These are phyloP conservation scores for Lavandula angustifolia DNA, from an alignment of 257 asterid genomes.

Conservation along the genomic window DNA sequence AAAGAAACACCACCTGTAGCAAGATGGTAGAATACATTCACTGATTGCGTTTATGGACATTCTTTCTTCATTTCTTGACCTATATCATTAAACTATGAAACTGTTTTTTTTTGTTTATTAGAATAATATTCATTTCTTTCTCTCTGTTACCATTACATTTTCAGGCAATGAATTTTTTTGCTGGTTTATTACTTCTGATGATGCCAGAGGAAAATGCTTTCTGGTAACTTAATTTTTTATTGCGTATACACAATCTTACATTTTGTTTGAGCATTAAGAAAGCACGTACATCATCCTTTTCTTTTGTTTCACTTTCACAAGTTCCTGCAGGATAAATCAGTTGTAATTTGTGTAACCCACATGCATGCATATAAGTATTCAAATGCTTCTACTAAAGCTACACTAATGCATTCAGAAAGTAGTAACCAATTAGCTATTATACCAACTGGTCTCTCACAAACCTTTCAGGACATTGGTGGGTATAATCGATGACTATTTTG, in stretches of 20 bases:
- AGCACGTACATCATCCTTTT: slow-evolving; percentile 3
- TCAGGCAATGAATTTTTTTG: slow-evolving; percentile 97
- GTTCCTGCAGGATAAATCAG: neutral
- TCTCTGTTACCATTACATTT: slow-evolving; percentile 29
- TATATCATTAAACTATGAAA: neutral
- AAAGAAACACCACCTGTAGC: slow-evolving; percentile 8
- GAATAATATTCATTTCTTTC: slow-evolving; percentile 19
- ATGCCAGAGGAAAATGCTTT: slow-evolving; percentile 99
- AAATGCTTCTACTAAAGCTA: slow-evolving; percentile 9
- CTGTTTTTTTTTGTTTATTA: neutral
- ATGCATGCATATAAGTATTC: slow-evolving; percentile 16
- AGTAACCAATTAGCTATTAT: slow-evolving; percentile 32
- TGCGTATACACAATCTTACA: neutral
- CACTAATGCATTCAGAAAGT: slow-evolving; percentile 15
- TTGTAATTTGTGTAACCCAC: neutral
- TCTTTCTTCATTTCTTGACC: slow-evolving; percentile 15
- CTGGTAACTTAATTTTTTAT: slow-evolving; percentile 53
- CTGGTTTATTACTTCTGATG: slow-evolving; percentile 89
- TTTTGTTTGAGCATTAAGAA: slow-evolving; percentile 12
- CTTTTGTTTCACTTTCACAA: neutral
- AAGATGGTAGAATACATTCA: slow-evolving; percentile 1
- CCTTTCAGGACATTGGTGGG: slow-evolving; percentile 89
- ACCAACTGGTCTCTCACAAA: slow-evolving; percentile 41
- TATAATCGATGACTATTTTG: slow-evolving; percentile 83
- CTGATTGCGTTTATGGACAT: slow-evolving; percentile 3